Base-by-base conservation (phyloP, 306 rosid species). In the Citrullus colocynthis region DNA sequence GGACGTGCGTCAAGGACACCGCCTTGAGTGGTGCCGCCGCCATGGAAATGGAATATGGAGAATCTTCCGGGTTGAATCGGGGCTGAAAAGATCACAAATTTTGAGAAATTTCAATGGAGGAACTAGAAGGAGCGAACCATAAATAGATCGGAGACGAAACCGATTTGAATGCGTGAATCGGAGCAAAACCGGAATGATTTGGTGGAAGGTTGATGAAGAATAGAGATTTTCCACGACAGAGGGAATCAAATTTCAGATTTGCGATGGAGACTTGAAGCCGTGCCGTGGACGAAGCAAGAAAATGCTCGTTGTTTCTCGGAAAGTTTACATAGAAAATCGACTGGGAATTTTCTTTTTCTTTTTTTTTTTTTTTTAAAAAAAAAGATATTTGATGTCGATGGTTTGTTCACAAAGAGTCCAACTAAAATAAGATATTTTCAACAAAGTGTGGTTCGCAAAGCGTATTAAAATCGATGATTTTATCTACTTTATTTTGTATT, bases 1-100 rank as follows among this genome's bases (percentile, higher is more conserved):
- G 91, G 66, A 95, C 88, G 78, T 90, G 92, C 48, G 97, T 91
- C 16, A 95, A 81, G 18, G 97, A 84, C 77, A 95, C 92, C 32
- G 97, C 97, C 83, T 95, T 92, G 6, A 87, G 80, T 3, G 88
- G 42, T 7, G 87, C 7, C 42, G 73, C 61, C 8, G 84, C 71
- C 89, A 79, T 85, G 37, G 36, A 14, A 36, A 20, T 6, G 18
- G 71, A 17, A 21, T 5, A 21, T 5, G 6, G 58, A 24, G 52
- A 14, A 34, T 6, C 52, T 9, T 17, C 9, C 6, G 45, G 60
- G 16, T 42, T n/a, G 52, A 20, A 32, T 74, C 32, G 17, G 78
- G 32, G 48, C 2, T 52, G 17, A 6, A 51, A 4, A 21, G 21
- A 48, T 49, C 39, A 48, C 3, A 36, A 30, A 3, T 51, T 41